Conservation (phyloP, 768 basidiomycete genomes). For the Mycena crocata region DNA sequence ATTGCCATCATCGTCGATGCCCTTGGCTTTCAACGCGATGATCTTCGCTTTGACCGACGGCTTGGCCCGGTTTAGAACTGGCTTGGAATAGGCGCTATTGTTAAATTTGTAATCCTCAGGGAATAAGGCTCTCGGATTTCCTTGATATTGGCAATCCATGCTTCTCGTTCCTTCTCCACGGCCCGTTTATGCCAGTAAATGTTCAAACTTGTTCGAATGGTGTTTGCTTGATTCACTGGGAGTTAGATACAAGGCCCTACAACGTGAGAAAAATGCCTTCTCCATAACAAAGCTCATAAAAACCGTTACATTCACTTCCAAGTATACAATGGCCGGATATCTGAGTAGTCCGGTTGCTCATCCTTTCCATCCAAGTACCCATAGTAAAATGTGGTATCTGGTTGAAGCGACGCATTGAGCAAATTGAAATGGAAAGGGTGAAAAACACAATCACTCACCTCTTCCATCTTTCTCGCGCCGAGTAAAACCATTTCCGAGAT, state of each 20-base stretch:
- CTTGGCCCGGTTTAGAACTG: no score
- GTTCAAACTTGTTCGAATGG: no score
- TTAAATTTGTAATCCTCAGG: no score
- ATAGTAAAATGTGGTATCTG: conserved; percentile 40
- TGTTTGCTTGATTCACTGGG: no score
- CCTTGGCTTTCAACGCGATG: background rate
- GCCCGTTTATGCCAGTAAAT: no score
- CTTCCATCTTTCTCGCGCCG: conserved; percentile 36
- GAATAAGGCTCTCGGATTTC: no score
- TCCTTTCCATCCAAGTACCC: conserved; percentile 38
- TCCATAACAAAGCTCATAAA: no score
- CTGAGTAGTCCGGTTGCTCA: conserved; percentile 37
- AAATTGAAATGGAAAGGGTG: background rate
- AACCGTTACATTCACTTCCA: conserved; percentile 13
- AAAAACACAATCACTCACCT: conserved; percentile 20
- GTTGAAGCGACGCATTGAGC: no score
- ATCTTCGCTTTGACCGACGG: background rate
- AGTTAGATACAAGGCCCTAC: background rate
- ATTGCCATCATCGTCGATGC: background rate
- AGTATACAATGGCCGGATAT: conserved; percentile 31
- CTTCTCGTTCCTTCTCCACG: no score
- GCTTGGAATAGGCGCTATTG: no score
- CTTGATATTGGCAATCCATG: no score
- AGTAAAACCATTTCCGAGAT: conserved; percentile 37
- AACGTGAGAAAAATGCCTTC: background rate